Conservation (phyloP, 257 asterid species). For the Nicotiana tabacum region DNA sequence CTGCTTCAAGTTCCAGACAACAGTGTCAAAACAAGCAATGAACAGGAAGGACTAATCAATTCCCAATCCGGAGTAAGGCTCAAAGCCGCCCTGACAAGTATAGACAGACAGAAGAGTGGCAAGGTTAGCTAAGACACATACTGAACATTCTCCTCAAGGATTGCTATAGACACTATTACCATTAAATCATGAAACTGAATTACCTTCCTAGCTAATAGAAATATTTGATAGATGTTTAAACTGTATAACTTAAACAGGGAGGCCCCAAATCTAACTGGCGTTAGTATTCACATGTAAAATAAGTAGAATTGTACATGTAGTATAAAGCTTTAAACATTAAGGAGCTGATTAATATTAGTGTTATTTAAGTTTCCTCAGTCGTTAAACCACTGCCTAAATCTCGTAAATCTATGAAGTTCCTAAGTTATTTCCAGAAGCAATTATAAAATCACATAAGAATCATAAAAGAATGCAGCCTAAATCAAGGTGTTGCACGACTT, state of each 20-base stretch:
- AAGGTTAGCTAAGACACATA: background rate
- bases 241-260: background rate
- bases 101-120: background rate
- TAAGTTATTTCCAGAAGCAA: background rate
- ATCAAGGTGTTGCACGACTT: background rate
- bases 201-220: background rate
- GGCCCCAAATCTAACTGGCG: background rate
- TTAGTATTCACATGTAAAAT: background rate
- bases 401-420: background rate
- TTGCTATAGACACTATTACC: background rate
- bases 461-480: background rate
- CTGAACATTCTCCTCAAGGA: background rate
- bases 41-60: conserved; percentile 36
- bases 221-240: background rate
- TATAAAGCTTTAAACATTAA: background rate
- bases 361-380: background rate
- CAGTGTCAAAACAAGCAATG: conserved; percentile 5
- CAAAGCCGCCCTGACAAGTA: conserved; percentile 57
- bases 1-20: background rate
- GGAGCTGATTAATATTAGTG: background rate
- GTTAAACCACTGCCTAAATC: background rate
- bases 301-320: background rate
- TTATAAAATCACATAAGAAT: background rate
- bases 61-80: conserved; percentile 81
- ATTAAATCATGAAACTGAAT: background rate